Percentiles rank a stretch among this genome's conserved stretches.
Conservation (phyloP, 2,329 filamentous ascomycete genomes). For the Claviceps pusilla region DNA sequence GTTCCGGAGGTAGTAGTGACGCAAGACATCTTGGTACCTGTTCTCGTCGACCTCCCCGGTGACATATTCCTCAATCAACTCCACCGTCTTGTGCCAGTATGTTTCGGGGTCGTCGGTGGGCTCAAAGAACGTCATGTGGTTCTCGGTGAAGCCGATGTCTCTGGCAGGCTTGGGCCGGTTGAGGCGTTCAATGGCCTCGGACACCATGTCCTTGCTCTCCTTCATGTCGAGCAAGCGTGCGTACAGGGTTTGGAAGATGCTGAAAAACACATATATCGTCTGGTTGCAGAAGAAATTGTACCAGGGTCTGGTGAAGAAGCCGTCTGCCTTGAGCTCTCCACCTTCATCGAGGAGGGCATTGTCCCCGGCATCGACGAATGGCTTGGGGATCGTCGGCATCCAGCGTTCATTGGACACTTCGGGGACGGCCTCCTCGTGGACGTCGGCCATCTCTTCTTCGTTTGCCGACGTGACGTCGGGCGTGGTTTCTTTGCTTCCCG, state of each 20-base stretch:
- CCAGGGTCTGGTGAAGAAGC: conserved; percentile 62
- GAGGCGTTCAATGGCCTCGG: conserved; percentile 57
- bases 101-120: conserved; percentile 42
- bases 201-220: conserved; percentile 57
- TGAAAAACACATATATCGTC: conserved; percentile 88
- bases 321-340: conserved; percentile 57
- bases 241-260: conserved; percentile 83
- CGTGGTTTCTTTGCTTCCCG: conserved; percentile 74
- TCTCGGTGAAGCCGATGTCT: conserved; percentile 70
- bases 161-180: conserved; percentile 66
- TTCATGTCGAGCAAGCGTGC: conserved; percentile 73
- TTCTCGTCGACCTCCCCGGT: conserved; percentile 66
- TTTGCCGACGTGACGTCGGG: conserved; percentile 66
- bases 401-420: conserved; percentile 50
- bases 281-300: conserved; percentile 89
- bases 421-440: conserved; percentile 41
- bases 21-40: conserved; percentile 77
- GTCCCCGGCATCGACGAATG: conserved; percentile 37
- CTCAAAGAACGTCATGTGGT: conserved; percentile 64
- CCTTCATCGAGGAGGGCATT: conserved; percentile 43
- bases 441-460: conserved; percentile 60
- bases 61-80: conserved; percentile 76
- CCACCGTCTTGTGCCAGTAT: conserved; percentile 75
- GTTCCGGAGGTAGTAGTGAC: conserved; percentile 77
- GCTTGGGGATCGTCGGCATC: conserved; percentile 47